Conservation (phyloP, 306 rosid species). For the Cicer pinnatifidum region DNA sequence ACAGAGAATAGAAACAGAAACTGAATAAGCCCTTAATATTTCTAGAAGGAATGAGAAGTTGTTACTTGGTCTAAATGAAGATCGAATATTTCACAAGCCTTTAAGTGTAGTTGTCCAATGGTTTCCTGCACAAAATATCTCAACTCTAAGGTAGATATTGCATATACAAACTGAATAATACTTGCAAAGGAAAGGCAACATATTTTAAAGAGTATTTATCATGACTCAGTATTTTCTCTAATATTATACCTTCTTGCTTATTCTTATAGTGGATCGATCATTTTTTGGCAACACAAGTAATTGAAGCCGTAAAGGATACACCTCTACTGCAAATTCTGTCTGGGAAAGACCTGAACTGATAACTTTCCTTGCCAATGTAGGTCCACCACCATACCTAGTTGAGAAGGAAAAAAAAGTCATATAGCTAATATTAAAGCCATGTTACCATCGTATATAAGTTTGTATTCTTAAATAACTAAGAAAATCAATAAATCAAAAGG, state of each 20-base stretch:
- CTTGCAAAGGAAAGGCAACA: conserved; percentile 36
- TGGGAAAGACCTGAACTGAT: conserved; percentile 90
- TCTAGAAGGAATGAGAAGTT: conserved; percentile 42
- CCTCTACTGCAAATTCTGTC: conserved; percentile 90
- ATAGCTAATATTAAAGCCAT: conserved; percentile 22
- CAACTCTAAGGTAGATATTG: conserved; percentile 46
- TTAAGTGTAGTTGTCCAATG: conserved; percentile 85
- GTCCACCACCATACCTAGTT: conserved; percentile 96
- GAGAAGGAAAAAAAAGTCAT: conserved; percentile 20
- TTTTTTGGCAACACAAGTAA: conserved; percentile 79
- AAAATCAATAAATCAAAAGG: conserved; percentile 38
- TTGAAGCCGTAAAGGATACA: conserved; percentile 93
- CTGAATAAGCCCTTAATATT: conserved; percentile 17
- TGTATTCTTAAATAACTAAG: conserved; percentile 13
- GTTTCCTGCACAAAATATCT: conserved; percentile 79
- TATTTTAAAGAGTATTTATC: conserved; percentile 40
- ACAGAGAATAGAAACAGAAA: conserved; percentile 22
- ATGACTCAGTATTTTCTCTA: conserved; percentile 41
- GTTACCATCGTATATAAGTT: conserved; percentile 12
- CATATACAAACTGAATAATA: conserved; percentile 34
- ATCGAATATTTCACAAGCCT: conserved; percentile 89
- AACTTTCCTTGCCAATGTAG: conserved; percentile 79
- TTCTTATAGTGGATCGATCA: conserved; percentile 71
- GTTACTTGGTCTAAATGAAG: conserved; percentile 84
- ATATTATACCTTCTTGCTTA: conserved; percentile 91